A percentile compares a stretch with the other conserved stretches of the same genome.
Evolutionary conservation across 768 basidiomycete genomes (phyloP).

Genomic region (Lactifluus subvellereus): DNA sequence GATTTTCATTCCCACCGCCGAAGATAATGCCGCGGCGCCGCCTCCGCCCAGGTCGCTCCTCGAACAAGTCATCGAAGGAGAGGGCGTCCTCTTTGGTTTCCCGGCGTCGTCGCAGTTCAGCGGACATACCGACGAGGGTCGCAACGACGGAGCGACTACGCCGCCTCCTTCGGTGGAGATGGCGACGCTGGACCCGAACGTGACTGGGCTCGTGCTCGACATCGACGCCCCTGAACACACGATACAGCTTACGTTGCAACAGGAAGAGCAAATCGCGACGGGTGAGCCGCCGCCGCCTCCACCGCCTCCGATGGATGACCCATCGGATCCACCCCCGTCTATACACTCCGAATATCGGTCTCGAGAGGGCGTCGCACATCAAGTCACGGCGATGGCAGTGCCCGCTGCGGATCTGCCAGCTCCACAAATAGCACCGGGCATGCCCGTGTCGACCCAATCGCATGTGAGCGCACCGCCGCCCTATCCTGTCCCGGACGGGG

Average conservation of each 20-base stretch:
- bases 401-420: constrained; percentile 21
- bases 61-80: constrained; percentile 50
- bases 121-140: constrained; percentile 60
- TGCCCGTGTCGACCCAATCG: constrained; percentile 22
- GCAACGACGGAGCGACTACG: constrained; percentile 51
- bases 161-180: constrained; percentile 76
- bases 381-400: constrained; percentile 21
- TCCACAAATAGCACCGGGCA: constrained; percentile 25
- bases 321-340: constrained; percentile 81
- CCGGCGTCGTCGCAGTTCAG: constrained; percentile 67
- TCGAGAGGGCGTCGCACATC: constrained; percentile 28
- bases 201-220: constrained; percentile 56
- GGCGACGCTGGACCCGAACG: constrained; percentile 63
- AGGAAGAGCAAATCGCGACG: constrained; percentile 32
- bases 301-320: constrained; percentile 79
- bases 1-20: constrained; percentile 53
- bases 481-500: constrained; percentile 53
- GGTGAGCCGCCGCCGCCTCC: constrained; percentile 59
- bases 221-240: constrained; percentile 47
- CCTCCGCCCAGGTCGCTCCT: constrained; percentile 29
- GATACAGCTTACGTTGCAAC: constrained; percentile 55
- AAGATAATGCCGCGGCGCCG: constrained; percentile 34
- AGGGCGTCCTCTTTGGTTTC: constrained; percentile 78
- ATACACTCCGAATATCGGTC: constrained; percentile 74
- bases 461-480: constrained; percentile 64